Evolutionary conservation across 2,329 filamentous ascomycete species (phyloP), one percentile per base, ranked within the genome.

Genomic region (Parastagonospora avenae): DNA sequence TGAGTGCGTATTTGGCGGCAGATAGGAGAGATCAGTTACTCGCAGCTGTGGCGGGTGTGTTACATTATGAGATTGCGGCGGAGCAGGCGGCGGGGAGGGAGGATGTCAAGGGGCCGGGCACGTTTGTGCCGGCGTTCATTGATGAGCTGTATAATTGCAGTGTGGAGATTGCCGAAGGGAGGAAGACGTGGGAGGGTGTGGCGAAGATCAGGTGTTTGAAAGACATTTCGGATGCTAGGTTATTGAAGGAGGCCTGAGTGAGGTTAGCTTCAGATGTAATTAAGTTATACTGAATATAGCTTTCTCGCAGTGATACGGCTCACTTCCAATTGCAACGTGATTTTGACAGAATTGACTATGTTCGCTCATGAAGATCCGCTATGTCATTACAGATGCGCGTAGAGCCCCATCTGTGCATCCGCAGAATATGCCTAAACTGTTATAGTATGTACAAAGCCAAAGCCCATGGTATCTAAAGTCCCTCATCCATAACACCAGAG

Each of bases 121-220:
- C 86, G 0, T 97, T 97, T 77, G 86, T 95, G 10, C 88, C 91
- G 0, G 87, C 87, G 0, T 92, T 97, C 66, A 76, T 97, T 36
- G 93, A 97, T 62, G 89, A 83, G 68, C 68, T 88, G 43, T 83
- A 80, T 45, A 24, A 35, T 10, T 24, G 42, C 8, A 52, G 63
- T 2, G 54, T 50, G 35, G 47, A 46, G 24, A 33, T 64, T 35
- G 60, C 47, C 7, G 52, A 58, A 12, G 62, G 53, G 1, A 52
- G 42, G 24, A 46, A 40, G 8, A 46, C 38, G 9, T 57, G 60
- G 51, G 41, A 48, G 15, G 43, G 42, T 5, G 39, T 50, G 47
- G 55, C 42, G n/a, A 65, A 52, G 45, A 51, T 67, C 2, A 42
- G 57, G 40, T 59, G 53, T 42, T 19, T 68, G 2, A 61, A 58